Percentiles rank a stretch among this genome's conserved stretches.
These are phyloP conservation scores for Westerdykella aurantiaca DNA, from an alignment of 2,329 filamentous ascomycete genomes.

Conservation along the genomic window DNA sequence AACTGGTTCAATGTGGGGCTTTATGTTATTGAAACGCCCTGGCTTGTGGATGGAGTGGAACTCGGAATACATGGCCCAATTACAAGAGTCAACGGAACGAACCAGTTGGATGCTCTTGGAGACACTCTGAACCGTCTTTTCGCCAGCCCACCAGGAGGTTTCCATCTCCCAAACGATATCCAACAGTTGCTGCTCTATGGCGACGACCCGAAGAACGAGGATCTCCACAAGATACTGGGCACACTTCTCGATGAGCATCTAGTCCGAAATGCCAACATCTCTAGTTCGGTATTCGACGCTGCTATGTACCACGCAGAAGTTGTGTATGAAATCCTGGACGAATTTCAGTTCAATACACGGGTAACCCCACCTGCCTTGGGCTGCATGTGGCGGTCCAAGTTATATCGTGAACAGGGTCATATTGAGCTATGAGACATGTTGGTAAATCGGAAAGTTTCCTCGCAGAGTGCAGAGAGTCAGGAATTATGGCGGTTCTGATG, in stretches of 20 bases:
- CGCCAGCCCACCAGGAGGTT: slow-evolving; percentile 2
- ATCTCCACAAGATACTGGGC: slow-evolving; percentile 1
- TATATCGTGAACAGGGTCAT: neutral
- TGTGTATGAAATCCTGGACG: neutral
- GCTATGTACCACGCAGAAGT: slow-evolving; percentile 1
- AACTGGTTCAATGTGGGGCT: slow-evolving; percentile 7
- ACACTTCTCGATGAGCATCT: slow-evolving; percentile 2
- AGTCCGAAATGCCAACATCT: slow-evolving; percentile 3
- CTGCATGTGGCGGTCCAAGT: slow-evolving; percentile 18
- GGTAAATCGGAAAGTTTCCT: too few species aligned
- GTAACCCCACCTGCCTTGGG: neutral
- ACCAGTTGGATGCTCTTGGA: slow-evolving; percentile 4
- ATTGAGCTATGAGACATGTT: too few species aligned
- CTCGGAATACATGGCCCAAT: slow-evolving; percentile 1
- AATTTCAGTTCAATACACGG: slow-evolving; percentile 1
- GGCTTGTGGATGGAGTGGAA: slow-evolving; percentile 2
- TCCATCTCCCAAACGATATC: slow-evolving; percentile 3
- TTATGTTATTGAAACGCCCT: slow-evolving; percentile 3
- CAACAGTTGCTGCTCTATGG: slow-evolving; percentile 8
- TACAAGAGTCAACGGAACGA: neutral
- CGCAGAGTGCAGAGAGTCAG: too few species aligned
- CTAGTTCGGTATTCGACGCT: slow-evolving; percentile 6
- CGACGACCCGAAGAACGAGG: slow-evolving; percentile 5
- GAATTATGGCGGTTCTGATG: too few species aligned
- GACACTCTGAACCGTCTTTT: slow-evolving; percentile 3